A percentile compares a stretch with the other conserved stretches of the same genome.
These are phyloP conservation scores for Trichophyton mentagrophytes DNA, from an alignment of 2,329 filamentous ascomycete species.

Conservation along the genomic window DNA sequence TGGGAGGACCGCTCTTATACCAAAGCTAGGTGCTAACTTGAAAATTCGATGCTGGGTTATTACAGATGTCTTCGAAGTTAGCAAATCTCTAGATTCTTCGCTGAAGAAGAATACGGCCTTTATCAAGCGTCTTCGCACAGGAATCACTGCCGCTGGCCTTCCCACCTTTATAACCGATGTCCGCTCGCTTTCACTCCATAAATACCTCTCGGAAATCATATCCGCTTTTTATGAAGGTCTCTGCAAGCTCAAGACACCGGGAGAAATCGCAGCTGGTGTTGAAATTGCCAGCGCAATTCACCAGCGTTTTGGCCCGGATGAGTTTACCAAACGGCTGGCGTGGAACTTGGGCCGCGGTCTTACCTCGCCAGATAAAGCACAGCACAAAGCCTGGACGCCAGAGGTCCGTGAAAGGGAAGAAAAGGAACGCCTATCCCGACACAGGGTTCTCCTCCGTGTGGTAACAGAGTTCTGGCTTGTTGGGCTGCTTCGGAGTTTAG, in stretches of 20 bases:
- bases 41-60: background rate
- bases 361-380: conserved; percentile 75
- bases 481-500: conserved; percentile 69
- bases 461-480: conserved; percentile 96
- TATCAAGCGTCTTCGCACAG: conserved; percentile 88
- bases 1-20: background rate
- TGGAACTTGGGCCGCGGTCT: conserved; percentile 88
- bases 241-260: conserved; percentile 77
- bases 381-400: conserved; percentile 61
- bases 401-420: conserved; percentile 91
- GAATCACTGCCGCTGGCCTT: conserved; percentile 66
- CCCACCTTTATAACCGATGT: conserved; percentile 82
- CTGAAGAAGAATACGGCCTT: conserved; percentile 98
- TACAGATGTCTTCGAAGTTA: conserved; percentile 64
- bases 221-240: conserved; percentile 91
- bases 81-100: conserved; percentile 75
- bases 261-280: conserved; percentile 82
- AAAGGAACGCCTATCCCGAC: conserved; percentile 77
- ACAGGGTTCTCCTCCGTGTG: conserved; percentile 73
- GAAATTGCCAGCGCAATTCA: conserved; percentile 93
- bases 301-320: conserved; percentile 78
- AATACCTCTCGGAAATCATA: conserved; percentile 94
- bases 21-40: conserved; percentile 15
- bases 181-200: conserved; percentile 77
- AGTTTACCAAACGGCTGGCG: conserved; percentile 83